Base-by-base conservation (phyloP, 1,284 basidiomycete genomes). In the Coniophora puteana region DNA sequence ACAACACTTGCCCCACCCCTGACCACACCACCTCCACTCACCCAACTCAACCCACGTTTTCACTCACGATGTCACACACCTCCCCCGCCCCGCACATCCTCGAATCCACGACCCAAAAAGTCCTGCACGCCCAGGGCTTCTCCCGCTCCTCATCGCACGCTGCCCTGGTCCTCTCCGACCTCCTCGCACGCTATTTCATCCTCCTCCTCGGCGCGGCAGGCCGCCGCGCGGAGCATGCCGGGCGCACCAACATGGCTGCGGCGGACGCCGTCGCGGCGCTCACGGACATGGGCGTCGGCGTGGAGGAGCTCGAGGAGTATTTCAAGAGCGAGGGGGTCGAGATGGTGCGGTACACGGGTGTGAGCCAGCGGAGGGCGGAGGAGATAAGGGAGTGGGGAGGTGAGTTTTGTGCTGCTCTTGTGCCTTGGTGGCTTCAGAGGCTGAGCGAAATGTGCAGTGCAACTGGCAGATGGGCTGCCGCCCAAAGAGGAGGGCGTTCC, bases 41-140 rank as follows among this genome's bases (percentile, higher is more conserved):
- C n/a, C n/a, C n/a, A n/a, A n/a, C n/a, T n/a, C n/a, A n/a, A n/a
- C n/a, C n/a, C n/a, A n/a, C n/a, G n/a, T n/a, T n/a, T n/a, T n/a
- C n/a, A n/a, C n/a, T n/a, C n/a, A n/a, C n/a, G n/a, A n/a, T n/a
- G n/a, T n/a, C n/a, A n/a, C 31, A 17, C 16, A 8, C 16, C 31
- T 12, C 11, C 16, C 10, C 31, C 10, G 8, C 10, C 31, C 10
- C 10, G 31, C 31, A n/a, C 22, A 21, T 86, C 40, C 69, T 89
- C 41, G 84, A 88, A 62, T 71, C 80, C 7, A 76, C 73, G 1
- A 75, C 76, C 1, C 70, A 80, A 51, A 75, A 80, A 44, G 82
- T 83, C 16, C 71, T 89, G 8, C 85, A 89, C 51, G 80, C 84
- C 0, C 76, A 88, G 51, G 72, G 71, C 45, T 89, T 89, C 62